phyloP scores from a whole-genome alignment of 768 basidiomycete species.

The Termitomyces sp. region DNA sequence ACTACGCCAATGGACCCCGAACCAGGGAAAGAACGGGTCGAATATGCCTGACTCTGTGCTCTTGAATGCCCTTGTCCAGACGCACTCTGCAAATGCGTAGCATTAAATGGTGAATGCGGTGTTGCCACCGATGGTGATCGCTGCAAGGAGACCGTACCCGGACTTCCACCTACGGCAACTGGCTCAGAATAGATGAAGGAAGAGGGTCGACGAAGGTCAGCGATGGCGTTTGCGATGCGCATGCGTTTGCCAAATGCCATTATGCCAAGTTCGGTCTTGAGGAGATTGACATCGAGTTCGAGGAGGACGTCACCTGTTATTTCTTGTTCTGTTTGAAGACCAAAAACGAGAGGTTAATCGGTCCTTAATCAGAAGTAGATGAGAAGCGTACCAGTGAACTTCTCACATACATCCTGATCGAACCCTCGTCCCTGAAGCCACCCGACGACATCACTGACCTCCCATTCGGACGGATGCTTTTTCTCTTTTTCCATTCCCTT shows the following conservation, averaged over 20 bases:
- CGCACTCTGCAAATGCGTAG: constrained; percentile 23
- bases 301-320: constrained; percentile 96
- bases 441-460: constrained; percentile 80
- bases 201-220: constrained; percentile 75
- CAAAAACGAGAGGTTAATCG: neutral
- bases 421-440: constrained; percentile 88
- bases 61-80: constrained; percentile 29
- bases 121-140: constrained; percentile 20
- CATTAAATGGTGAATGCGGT: constrained; percentile 8
- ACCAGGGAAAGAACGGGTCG: constrained; percentile 39
- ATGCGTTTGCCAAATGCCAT: constrained; percentile 91
- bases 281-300: constrained; percentile 85
- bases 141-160: constrained; percentile 17
- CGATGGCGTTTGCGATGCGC: constrained; percentile 88
- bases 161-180: neutral
- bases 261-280: constrained; percentile 93
- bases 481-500: constrained; percentile 24
- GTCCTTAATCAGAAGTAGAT: neutral
- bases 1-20: constrained; percentile 21
- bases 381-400: constrained; percentile 68
- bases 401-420: constrained; percentile 74
- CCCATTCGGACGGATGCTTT: constrained; percentile 69
- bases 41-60: constrained; percentile 37
- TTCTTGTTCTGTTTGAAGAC: constrained; percentile 74
- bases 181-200: constrained; percentile 53